Evolutionary conservation across 768 basidiomycete species (phyloP).

Genomic region (Leccinum sublutescens): DNA sequence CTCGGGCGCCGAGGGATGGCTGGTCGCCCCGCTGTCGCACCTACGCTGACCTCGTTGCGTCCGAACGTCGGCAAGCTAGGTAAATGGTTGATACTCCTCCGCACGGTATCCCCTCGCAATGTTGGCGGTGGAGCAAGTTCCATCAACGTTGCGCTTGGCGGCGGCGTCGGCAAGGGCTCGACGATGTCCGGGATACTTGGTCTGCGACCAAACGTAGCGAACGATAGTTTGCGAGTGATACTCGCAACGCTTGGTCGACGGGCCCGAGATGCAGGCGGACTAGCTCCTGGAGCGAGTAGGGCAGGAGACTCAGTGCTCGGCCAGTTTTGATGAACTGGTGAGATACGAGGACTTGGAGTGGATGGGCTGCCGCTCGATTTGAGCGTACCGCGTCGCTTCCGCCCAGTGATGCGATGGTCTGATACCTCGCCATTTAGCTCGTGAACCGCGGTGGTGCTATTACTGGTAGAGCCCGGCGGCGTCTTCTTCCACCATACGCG

Average conservation of each 20-base stretch:
- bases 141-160: slow-evolving; percentile 5
- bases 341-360: slow-evolving; percentile 21
- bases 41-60: slow-evolving; percentile 1
- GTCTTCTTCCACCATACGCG: slow-evolving; percentile 35
- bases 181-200: slow-evolving; percentile 22
- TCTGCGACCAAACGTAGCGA: slow-evolving; percentile 28
- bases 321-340: slow-evolving; percentile 20
- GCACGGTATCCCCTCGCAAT: slow-evolving; percentile 7
- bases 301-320: slow-evolving; percentile 20
- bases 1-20: slow-evolving; percentile 15
- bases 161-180: slow-evolving; percentile 19
- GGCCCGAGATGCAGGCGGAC: slow-evolving; percentile 2
- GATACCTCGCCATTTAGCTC: slow-evolving; percentile 8
- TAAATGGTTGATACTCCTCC: slow-evolving; percentile 21
- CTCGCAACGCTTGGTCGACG: slow-evolving; percentile 31
- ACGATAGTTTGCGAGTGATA: slow-evolving; percentile 33
- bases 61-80: slow-evolving; percentile 25
- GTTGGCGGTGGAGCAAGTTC: slow-evolving; percentile 20
- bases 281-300: slow-evolving; percentile 6
- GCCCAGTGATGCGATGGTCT: slow-evolving; percentile 3
- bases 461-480: slow-evolving; percentile 9
- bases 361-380: slow-evolving; percentile 13
- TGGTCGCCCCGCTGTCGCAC: neutral
- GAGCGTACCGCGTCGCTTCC: slow-evolving; percentile 1
- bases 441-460: slow-evolving; percentile 9